Base-by-base conservation (phyloP, 2,329 filamentous ascomycete genomes). In the Aspergillus uvarum region DNA sequence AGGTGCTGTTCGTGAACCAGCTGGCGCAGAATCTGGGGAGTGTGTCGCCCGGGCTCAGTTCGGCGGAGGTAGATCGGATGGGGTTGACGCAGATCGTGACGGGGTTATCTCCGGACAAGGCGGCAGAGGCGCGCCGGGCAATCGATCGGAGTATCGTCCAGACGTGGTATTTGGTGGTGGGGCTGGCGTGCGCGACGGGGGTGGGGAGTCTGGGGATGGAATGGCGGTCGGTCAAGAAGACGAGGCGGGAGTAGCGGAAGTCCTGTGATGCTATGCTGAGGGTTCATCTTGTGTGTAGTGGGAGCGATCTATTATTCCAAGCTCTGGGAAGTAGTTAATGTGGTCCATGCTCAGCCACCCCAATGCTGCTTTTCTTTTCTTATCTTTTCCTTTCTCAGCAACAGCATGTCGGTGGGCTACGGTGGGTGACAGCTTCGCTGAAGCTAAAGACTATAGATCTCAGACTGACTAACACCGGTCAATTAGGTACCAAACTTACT, bases 1-100 rank as follows among this genome's bases (percentile, higher is more conserved):
- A 85, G 64, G 81, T 78, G 54, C 75, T 85, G 24, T 83, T 86
- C 60, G 78, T 76, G 50, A 83, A 83, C 64, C 70, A 74, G 8
- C 76, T 87, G 12, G 63, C 58, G 16, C 58, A 59, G 3, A 63
- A n/a, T 24, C 59, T 69, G n/a, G 14, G 50, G 47, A 35, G 52
- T 10, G 6, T 67, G 11, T 26, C 65, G 14, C 60, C 67, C 2
- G 66, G 62, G 1, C 21, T 67, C 24, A 60, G 53, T 14, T 54
- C 63, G 24, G 52, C 35, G 3, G 60, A 59, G 57, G 62, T 70
- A 16, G 61, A 56, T 51, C 11, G 63, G 5, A 60, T 58, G 16
- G 65, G 66, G 31, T 61, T 70, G 12, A 54, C 55, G 3, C 60
- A 68, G 54, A 61, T 74, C 21, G 59, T 59, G 50, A 61, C 51